phyloP scores from a whole-genome alignment of 495 filamentous ascomycete species.

The Penicillium ochrochloron region DNA sequence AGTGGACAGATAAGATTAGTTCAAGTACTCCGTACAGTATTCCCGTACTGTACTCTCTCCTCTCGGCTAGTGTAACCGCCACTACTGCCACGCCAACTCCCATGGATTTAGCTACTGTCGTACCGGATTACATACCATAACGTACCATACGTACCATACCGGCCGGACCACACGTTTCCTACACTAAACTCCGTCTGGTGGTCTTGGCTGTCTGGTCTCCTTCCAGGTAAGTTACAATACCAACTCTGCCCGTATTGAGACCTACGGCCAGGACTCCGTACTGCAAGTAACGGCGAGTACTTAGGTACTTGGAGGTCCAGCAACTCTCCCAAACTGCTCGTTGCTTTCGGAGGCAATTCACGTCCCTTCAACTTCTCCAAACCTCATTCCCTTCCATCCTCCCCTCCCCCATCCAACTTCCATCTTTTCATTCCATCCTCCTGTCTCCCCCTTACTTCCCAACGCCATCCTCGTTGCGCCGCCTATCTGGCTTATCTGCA shows the following conservation, averaged over 20 bases:
- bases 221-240: conserved; percentile 1
- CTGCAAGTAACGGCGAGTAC: conserved; percentile 13
- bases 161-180: conserved; percentile 1
- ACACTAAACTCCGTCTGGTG: conserved; percentile 4
- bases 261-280: conserved; percentile 1
- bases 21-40: neutral
- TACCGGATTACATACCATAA: neutral
- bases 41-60: neutral
- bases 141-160: neutral
- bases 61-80: conserved; percentile 9
- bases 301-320: conserved; percentile 14
- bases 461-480: conserved; percentile 10
- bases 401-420: conserved; percentile 3
- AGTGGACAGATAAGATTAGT: neutral
- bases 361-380: conserved; percentile 17
- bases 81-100: conserved; percentile 29
- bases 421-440: conserved; percentile 15
- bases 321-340: neutral
- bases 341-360: conserved; percentile 27
- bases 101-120: neutral
- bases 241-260: neutral
- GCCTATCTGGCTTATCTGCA: conserved; percentile 29
- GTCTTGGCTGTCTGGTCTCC: neutral
- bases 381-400: conserved; percentile 9
- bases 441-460: conserved; percentile 11